Percentiles rank a stretch among this genome's conserved stretches.
Evolutionary conservation across 208 protist genomes (phyloP).

Genomic region (Phytomonas sp.): DNA sequence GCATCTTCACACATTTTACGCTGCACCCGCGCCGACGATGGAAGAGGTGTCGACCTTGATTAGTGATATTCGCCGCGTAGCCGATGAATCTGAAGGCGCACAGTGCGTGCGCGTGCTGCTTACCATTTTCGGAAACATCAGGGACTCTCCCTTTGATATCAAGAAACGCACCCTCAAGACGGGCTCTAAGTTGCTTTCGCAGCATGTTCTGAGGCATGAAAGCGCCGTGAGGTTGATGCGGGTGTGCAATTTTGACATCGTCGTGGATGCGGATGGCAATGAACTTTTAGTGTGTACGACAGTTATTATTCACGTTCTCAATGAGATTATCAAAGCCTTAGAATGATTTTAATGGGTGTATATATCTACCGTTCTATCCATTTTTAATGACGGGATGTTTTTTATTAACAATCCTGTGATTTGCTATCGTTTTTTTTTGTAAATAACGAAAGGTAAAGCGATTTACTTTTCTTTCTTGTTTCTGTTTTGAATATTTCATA

Average conservation of each 20-base stretch:
- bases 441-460: too few relatives aligned
- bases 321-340: slow-evolving; percentile 13
- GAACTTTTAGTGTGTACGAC: slow-evolving; percentile 39
- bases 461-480: slow-evolving; percentile 11
- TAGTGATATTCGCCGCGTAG: neutral
- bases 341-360: slow-evolving; percentile 1
- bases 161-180: slow-evolving; percentile 60
- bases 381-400: too few relatives aligned
- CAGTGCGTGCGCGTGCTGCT: slow-evolving; percentile 40
- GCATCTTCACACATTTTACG: neutral
- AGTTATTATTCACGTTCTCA: slow-evolving; percentile 35
- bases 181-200: slow-evolving; percentile 44
- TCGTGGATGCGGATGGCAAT: slow-evolving; percentile 24
- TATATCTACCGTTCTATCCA: too few relatives aligned
- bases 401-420: too few relatives aligned
- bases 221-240: slow-evolving; percentile 46
- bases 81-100: neutral
- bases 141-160: slow-evolving; percentile 45
- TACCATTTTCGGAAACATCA: slow-evolving; percentile 60
- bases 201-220: slow-evolving; percentile 30
- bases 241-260: slow-evolving; percentile 56
- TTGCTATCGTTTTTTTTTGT: slow-evolving; percentile 3
- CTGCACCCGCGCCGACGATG: neutral
- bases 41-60: neutral
- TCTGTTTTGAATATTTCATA: slow-evolving; percentile 2